phyloP scores from a whole-genome alignment of 2,329 filamentous ascomycete genomes.

The Acarospora socialis region DNA sequence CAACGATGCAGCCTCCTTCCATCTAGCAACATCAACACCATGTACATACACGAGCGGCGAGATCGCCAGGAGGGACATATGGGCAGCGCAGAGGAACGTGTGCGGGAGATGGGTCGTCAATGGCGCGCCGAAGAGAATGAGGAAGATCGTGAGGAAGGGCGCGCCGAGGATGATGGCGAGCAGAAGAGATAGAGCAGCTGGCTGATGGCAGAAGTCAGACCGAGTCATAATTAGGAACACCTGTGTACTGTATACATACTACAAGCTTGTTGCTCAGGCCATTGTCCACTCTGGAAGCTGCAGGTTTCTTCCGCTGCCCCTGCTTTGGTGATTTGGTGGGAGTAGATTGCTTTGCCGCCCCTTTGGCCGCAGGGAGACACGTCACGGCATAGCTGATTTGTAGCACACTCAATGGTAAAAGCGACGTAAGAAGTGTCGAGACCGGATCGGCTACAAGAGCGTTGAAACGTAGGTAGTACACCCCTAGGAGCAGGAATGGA shows the following conservation, averaged over 20 bases:
- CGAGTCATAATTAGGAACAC: no score
- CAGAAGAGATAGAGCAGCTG: constrained; percentile 54
- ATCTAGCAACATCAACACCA: constrained; percentile 57
- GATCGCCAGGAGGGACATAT: constrained; percentile 64
- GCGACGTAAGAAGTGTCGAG: constrained; percentile 43
- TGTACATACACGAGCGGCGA: constrained; percentile 77
- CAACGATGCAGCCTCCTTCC: constrained; percentile 55
- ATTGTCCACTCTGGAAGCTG: no score
- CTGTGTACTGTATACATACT: no score
- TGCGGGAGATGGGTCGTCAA: constrained; percentile 65
- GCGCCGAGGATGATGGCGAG: constrained; percentile 37
- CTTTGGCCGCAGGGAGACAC: constrained; percentile 43
- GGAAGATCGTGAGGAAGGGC: constrained; percentile 43
- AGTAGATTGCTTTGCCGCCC: no score
- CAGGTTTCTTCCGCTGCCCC: no score
- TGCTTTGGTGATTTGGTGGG: no score
- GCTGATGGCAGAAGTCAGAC: constrained; percentile 40
- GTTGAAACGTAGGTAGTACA: constrained; percentile 50
- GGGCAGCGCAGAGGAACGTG: constrained; percentile 66
- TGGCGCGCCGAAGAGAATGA: constrained; percentile 85
- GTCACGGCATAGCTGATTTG: constrained; percentile 48
- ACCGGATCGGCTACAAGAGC: constrained; percentile 57
- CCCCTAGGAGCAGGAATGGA: constrained; percentile 49
- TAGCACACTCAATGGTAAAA: constrained; percentile 48
- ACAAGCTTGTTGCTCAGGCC: no score